These are phyloP conservation scores for Plasmodium vivax DNA, from an alignment of 169 alveolate genomes.

Conservation along the genomic window DNA sequence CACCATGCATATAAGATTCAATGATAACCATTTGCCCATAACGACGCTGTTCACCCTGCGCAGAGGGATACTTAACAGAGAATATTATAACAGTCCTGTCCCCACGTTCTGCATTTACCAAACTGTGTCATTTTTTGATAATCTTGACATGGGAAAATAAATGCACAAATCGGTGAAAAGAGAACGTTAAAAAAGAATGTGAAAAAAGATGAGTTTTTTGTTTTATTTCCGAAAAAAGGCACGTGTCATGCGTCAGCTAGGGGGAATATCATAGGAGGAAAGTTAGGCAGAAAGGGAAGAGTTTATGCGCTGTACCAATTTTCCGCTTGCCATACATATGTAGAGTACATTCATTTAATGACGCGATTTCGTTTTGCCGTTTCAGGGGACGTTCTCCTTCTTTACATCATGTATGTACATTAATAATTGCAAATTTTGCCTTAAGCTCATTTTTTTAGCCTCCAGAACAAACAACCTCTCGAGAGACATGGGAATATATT, in stretches of 20 bases:
- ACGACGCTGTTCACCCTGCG: background rate
- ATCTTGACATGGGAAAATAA: background rate
- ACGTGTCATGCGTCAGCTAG: background rate
- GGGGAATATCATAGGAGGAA: background rate
- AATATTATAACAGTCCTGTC: background rate
- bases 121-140: background rate
- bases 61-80: background rate
- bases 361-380: background rate
- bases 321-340: background rate
- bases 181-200: background rate
- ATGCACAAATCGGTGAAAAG: background rate
- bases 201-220: background rate
- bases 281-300: background rate
- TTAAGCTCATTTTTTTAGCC: background rate
- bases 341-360: background rate
- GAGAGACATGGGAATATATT: background rate
- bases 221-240: background rate
- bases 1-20: background rate
- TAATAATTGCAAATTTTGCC: background rate
- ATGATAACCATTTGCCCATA: background rate
- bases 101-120: background rate
- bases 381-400: background rate
- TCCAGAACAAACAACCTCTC: background rate
- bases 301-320: background rate
- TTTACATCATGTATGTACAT: background rate